These are phyloP conservation scores for Sphaerosporella brunnea DNA, from an alignment of 495 filamentous ascomycete species.

Conservation along the genomic window DNA sequence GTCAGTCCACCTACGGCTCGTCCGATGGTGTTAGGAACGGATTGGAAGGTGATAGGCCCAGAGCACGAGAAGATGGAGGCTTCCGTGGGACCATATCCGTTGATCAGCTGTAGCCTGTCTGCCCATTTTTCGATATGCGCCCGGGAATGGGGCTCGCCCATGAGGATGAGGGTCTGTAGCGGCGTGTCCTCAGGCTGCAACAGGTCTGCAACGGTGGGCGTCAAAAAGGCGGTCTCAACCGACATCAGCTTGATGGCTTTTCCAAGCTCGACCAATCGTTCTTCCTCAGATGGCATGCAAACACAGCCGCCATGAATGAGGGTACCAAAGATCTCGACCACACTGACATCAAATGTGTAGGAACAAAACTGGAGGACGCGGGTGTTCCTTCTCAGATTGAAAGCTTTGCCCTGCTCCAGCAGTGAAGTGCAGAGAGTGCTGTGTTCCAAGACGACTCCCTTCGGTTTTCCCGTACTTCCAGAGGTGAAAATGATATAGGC, in stretches of 20 bases:
- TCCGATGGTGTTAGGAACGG: too few relatives aligned
- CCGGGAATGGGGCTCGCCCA: neutral
- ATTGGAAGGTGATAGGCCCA: too few relatives aligned
- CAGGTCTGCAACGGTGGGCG: neutral
- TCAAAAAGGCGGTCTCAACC: neutral
- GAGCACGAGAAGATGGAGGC: too few relatives aligned
- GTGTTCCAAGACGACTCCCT: too few relatives aligned
- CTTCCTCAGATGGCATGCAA: neutral
- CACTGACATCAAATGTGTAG: neutral
- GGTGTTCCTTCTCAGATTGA: neutral
- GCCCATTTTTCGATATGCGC: neutral
- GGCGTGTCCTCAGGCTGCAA: neutral
- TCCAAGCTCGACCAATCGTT: neutral
- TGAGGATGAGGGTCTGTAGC: too few relatives aligned
- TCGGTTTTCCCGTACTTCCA: too few relatives aligned
- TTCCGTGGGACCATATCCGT: slow-evolving; percentile 35
- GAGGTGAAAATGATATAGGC: too few relatives aligned
- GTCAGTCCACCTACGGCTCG: too few relatives aligned
- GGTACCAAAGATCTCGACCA: neutral
- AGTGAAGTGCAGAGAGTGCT: neutral
- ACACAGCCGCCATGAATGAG: neutral
- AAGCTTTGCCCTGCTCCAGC: neutral
- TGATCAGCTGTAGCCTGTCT: neutral
- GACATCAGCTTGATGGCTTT: neutral
- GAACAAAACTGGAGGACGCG: neutral